phyloP scores from a whole-genome alignment of 305 asterid species.

The Fraxinus sp. region DNA sequence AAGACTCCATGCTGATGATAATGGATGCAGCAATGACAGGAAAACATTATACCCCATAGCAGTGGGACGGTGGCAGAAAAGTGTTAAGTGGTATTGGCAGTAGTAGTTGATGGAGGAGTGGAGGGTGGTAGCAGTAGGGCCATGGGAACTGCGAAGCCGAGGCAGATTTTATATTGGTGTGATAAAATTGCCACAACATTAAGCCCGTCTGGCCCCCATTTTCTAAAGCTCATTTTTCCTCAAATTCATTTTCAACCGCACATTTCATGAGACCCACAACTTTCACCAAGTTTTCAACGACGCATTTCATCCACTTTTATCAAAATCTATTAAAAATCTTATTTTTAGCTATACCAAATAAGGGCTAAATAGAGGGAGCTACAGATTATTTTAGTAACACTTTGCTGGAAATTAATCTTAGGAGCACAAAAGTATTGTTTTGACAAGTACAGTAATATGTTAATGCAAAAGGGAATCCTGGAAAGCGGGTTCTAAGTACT shows the following conservation, averaged over 20 bases:
- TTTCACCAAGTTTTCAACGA: neutral
- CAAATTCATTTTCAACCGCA: neutral
- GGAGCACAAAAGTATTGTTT: neutral
- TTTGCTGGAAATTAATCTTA: neutral
- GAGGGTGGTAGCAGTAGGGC: neutral
- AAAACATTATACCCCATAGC: neutral
- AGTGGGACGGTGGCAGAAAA: neutral
- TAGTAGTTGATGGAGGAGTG: neutral
- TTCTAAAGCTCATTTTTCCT: too few relatives aligned
- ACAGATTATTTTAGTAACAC: neutral
- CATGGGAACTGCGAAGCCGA: neutral
- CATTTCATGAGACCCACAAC: neutral
- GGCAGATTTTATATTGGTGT: neutral
- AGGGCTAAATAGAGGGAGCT: neutral
- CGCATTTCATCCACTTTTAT: neutral
- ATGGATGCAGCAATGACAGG: neutral
- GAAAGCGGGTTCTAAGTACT: neutral
- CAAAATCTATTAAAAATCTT: too few relatives aligned
- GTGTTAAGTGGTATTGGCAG: neutral
- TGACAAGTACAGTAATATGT: neutral
- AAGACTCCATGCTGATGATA: neutral
- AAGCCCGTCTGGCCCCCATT: too few relatives aligned
- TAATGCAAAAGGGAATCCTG: neutral
- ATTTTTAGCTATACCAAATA: neutral
- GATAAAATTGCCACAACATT: neutral